Conservation (phyloP, 768 basidiomycete species). For the Kwoniella sp. region DNA sequence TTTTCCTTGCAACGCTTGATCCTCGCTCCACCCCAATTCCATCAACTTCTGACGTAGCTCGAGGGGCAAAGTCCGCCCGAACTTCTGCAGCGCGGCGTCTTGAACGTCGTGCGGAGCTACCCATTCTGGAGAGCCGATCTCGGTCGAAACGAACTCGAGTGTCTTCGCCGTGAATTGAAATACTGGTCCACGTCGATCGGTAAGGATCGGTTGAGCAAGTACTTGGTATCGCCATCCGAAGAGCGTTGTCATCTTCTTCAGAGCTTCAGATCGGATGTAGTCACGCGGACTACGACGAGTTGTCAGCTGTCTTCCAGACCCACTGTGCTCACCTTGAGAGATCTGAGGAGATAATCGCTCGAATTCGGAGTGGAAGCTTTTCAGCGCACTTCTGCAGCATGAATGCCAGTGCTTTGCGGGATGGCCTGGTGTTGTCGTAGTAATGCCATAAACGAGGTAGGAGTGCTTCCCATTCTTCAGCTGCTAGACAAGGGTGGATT, state of each 20-base stretch:
- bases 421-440: conserved; percentile 6
- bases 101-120: conserved; percentile 36
- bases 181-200: conserved; percentile 38
- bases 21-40: conserved; percentile 49
- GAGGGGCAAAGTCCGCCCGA: conserved; percentile 35
- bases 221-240: conserved; percentile 44
- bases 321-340: conserved; percentile 21
- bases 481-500: conserved; percentile 29
- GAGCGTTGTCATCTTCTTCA: conserved; percentile 30
- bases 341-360: conserved; percentile 25
- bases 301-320: conserved; percentile 3
- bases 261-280: conserved; percentile 19
- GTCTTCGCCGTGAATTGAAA: conserved; percentile 39
- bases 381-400: conserved; percentile 45
- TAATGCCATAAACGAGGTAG: conserved; percentile 33
- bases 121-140: conserved; percentile 45
- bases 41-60: conserved; percentile 44
- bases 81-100: conserved; percentile 44
- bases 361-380: conserved; percentile 18
- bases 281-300: conserved; percentile 4
- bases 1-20: conserved; percentile 20
- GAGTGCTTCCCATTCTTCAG: conserved; percentile 38
- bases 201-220: conserved; percentile 25
- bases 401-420: conserved; percentile 19
- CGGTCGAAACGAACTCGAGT: conserved; percentile 41